Percentiles rank a stretch among this genome's conserved stretches.
Evolutionary conservation across 305 asterid genomes (phyloP).

Genomic region (Rubia balearica): DNA sequence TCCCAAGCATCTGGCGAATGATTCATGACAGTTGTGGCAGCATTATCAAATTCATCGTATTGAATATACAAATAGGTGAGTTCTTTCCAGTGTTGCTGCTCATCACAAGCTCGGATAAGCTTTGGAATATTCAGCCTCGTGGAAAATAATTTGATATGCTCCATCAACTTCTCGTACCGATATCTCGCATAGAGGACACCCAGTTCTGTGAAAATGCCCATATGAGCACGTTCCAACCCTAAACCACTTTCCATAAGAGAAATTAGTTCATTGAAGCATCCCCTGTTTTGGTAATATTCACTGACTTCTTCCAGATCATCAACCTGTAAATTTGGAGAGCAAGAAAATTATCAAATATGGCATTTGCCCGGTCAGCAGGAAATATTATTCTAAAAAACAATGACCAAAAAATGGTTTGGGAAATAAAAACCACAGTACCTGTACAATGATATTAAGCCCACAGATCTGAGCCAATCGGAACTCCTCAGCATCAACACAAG

Average conservation of each 20-base stretch:
- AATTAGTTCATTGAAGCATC: constrained; percentile 95
- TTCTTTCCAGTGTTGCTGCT: constrained; percentile 99
- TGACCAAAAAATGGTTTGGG: no score
- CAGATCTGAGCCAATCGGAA: constrained; percentile 99
- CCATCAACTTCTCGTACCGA: constrained; percentile 99
- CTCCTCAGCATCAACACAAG: constrained; percentile 99
- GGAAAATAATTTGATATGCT: constrained; percentile 89
- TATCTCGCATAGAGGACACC: constrained; percentile 99
- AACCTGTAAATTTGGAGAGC: constrained; percentile 46
- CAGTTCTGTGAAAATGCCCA: constrained; percentile 98
- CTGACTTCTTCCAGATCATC: constrained; percentile 99
- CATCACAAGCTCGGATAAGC: constrained; percentile 97
- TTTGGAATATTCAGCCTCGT: constrained; percentile 96
- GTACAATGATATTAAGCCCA: constrained; percentile 96
- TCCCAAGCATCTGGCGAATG: constrained; percentile 99
- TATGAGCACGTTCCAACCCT: constrained; percentile 99
- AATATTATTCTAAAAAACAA: not conserved
- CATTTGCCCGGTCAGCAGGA: not conserved
- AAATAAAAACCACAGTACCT: constrained; percentile 39
- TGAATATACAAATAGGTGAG: constrained; percentile 87
- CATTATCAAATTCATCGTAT: constrained; percentile 97
- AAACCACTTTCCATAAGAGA: constrained; percentile 99
- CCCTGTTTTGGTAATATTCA: constrained; percentile 92
- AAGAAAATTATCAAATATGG: not conserved
- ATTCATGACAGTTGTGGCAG: constrained; percentile 99